Conservation (phyloP, 2,329 filamentous ascomycete species). For the Arthrobotrys iridis region DNA sequence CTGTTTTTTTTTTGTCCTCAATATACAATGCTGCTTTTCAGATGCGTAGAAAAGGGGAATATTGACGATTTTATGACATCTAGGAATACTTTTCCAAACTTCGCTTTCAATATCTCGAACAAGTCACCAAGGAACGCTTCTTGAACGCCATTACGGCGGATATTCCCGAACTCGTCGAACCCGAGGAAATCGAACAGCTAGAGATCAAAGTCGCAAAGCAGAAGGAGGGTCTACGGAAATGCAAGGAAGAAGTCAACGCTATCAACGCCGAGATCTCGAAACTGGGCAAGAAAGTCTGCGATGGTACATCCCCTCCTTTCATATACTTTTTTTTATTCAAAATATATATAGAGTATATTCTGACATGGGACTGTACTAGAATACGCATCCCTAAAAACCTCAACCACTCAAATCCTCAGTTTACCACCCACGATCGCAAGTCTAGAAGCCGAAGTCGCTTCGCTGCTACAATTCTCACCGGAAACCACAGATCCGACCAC, state of each 20-base stretch:
- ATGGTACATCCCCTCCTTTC: slow-evolving; percentile 55
- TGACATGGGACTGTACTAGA: too few species aligned
- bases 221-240: slow-evolving; percentile 75
- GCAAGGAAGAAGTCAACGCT: slow-evolving; percentile 52
- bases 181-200: slow-evolving; percentile 81
- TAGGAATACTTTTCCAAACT: slow-evolving; percentile 92
- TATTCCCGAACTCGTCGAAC: slow-evolving; percentile 83
- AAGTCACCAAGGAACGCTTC: slow-evolving; percentile 98
- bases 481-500: slow-evolving; percentile 61
- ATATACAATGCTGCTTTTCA: too few species aligned
- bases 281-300: slow-evolving; percentile 69
- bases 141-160: slow-evolving; percentile 91
- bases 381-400: slow-evolving; percentile 61
- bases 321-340: neutral
- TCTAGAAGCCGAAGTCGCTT: slow-evolving; percentile 65
- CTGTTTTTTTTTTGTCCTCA: slow-evolving; percentile 27
- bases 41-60: too few species aligned
- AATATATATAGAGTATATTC: slow-evolving; percentile 66
- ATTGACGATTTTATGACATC: neutral
- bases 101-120: slow-evolving; percentile 96
- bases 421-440: slow-evolving; percentile 66
- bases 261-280: slow-evolving; percentile 57
- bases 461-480: slow-evolving; percentile 62
- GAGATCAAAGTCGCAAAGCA: slow-evolving; percentile 75
- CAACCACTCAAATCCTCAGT: slow-evolving; percentile 63